Evolutionary conservation across 768 basidiomycete species (phyloP).

Genomic region (Boletus coccyginus): DNA sequence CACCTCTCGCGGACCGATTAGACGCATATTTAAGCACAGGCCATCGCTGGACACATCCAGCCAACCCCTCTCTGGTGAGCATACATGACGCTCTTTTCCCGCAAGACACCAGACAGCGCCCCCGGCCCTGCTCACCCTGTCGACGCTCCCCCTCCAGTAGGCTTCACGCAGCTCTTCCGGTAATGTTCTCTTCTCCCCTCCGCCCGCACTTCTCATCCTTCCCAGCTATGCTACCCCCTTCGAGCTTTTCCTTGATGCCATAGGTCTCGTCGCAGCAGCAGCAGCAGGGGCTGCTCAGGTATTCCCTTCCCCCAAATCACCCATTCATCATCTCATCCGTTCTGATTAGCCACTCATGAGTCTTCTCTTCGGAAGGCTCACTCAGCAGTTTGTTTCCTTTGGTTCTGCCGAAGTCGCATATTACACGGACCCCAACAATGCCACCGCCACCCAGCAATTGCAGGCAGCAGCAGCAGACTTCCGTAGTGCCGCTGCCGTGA

Average conservation of each 20-base stretch:
- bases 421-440: slow-evolving; percentile 25
- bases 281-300: slow-evolving; percentile 83
- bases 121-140: neutral
- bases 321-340: neutral
- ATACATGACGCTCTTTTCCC: neutral
- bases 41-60: too few species aligned
- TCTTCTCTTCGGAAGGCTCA: slow-evolving; percentile 81
- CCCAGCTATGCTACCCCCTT: slow-evolving; percentile 67
- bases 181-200: slow-evolving; percentile 15
- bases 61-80: too few species aligned
- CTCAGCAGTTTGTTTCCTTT: slow-evolving; percentile 69
- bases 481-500: slow-evolving; percentile 46
- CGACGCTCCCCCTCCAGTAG: slow-evolving; percentile 30
- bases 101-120: neutral
- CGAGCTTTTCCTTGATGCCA: slow-evolving; percentile 63
- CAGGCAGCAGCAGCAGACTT: slow-evolving; percentile 43
- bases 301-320: slow-evolving; percentile 1
- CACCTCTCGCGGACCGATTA: too few species aligned
- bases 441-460: slow-evolving; percentile 32
- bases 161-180: slow-evolving; percentile 49
- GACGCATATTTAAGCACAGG: too few species aligned
- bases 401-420: slow-evolving; percentile 16
- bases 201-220: slow-evolving; percentile 5
- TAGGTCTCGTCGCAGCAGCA: slow-evolving; percentile 74
- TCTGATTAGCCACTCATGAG: slow-evolving; percentile 65